These are phyloP conservation scores for Candida adriatica DNA, from an alignment of 805 yeast species.

Conservation along the genomic window DNA sequence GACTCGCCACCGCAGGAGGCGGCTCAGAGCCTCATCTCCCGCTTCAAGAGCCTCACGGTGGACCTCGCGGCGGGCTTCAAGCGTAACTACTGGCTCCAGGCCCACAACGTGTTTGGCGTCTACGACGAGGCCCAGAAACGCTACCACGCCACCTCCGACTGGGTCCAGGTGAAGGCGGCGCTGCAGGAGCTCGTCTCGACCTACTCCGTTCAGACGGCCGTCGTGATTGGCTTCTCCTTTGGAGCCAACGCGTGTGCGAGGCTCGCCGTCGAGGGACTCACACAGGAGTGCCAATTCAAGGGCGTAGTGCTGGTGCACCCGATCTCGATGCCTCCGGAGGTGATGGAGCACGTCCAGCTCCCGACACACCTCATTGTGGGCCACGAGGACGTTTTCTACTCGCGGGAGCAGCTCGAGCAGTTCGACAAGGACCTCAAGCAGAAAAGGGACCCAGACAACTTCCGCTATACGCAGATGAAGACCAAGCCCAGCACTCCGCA, in stretches of 20 bases:
- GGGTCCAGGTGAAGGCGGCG: slow-evolving; percentile 11
- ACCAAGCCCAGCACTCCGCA: slow-evolving; percentile 27
- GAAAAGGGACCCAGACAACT: slow-evolving; percentile 8
- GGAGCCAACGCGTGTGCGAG: slow-evolving; percentile 21
- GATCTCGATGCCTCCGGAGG: slow-evolving; percentile 17
- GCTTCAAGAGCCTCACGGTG: slow-evolving; percentile 14
- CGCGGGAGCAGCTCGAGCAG: slow-evolving; percentile 8
- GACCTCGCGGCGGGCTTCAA: slow-evolving; percentile 15
- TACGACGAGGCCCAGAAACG: slow-evolving; percentile 10
- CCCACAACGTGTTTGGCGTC: slow-evolving; percentile 19
- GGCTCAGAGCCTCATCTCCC: slow-evolving; percentile 10
- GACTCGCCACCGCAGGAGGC: slow-evolving; percentile 3
- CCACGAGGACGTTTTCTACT: slow-evolving; percentile 14
- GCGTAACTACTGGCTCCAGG: slow-evolving; percentile 18
- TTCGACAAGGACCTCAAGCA: slow-evolving; percentile 9
- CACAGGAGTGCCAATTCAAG: slow-evolving; percentile 11
- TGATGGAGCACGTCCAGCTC: slow-evolving; percentile 3
- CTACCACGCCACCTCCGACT: slow-evolving; percentile 17
- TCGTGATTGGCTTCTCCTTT: slow-evolving; percentile 21
- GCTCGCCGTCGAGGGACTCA: slow-evolving; percentile 12
- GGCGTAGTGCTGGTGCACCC: slow-evolving; percentile 20
- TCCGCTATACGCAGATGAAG: slow-evolving; percentile 15
- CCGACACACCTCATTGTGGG: slow-evolving; percentile 17
- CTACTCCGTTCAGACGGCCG: slow-evolving; percentile 14
- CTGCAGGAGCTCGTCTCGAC: slow-evolving; percentile 16